Percentiles rank a stretch among this genome's conserved stretches.
phyloP scores from a whole-genome alignment of 495 filamentous ascomycete species.

The Penicillium manginii region DNA sequence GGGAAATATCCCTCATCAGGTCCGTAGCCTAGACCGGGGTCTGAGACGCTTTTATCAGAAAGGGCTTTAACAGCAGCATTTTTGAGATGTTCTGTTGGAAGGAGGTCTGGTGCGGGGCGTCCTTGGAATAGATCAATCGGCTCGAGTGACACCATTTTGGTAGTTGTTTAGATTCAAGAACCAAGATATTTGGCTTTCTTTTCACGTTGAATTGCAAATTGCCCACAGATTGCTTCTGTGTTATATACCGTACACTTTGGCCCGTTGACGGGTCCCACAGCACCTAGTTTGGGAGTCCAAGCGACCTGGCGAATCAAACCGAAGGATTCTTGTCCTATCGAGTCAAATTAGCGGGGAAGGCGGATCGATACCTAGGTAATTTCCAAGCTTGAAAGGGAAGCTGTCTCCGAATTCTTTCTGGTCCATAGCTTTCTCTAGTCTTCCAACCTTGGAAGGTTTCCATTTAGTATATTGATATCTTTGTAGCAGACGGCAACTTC shows the following conservation, averaged over 20 bases:
- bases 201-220: neutral
- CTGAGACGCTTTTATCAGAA: slow-evolving; percentile 49
- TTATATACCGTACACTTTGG: neutral
- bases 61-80: slow-evolving; percentile 56
- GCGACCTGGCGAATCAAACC: slow-evolving; percentile 11
- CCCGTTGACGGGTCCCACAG: slow-evolving; percentile 5
- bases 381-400: no score
- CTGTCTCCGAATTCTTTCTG: no score
- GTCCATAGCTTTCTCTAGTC: no score
- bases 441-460: no score
- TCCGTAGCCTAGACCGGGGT: slow-evolving; percentile 65
- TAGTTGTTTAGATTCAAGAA: neutral
- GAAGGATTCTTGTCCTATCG: neutral
- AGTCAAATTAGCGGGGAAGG: neutral
- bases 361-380: neutral
- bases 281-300: slow-evolving; percentile 9
- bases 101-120: slow-evolving; percentile 62
- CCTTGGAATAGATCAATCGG: slow-evolving; percentile 63
- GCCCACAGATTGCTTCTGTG: neutral
- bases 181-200: neutral
- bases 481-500: no score
- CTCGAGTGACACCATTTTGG: neutral
- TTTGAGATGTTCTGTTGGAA: slow-evolving; percentile 59
- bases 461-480: no score
- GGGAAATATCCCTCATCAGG: slow-evolving; percentile 68